Base-by-base conservation (phyloP, 2,329 filamentous ascomycete species). In the Calonectria crousiana region DNA sequence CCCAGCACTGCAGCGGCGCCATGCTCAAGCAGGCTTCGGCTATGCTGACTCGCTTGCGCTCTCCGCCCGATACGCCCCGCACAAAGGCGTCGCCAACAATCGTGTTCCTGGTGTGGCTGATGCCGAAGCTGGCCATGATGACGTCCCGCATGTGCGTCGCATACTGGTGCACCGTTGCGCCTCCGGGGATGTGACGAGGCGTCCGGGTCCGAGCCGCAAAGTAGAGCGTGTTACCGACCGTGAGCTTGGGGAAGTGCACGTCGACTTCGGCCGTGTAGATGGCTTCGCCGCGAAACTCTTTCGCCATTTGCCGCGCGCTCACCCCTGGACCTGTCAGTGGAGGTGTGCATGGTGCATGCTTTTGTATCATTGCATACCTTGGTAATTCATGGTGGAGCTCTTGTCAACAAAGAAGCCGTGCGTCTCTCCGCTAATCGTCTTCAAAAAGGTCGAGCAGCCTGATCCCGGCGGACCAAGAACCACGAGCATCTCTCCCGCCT, bases 11-110 rank as follows among this genome's bases (percentile, higher is more conserved):
- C 13, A 82, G n/a, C 49, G 80, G 80, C 0, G 80, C 80, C 0
- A 79, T 77, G 0, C 77, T 81, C 0, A 81, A 76, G 0, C 79
- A 75, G 0, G 93, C 94, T 82, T 96, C 94, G 0, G 93, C 93
- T 76, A 96, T 95, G 38, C 92, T 93, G 11, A 95, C 93, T 78
- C 94, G 92, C 83, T 95, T 95, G 16, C 94, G 87, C 84, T 96
- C 94, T 65, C 94, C 94, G 76, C 94, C 94, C 58, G 92, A 94
- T 0, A 96, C 92, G 81, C 94, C 94, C 47, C 93, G 90, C 9
- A 93, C 89, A 76, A 85, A 88, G 75, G 93, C 91, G 77, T 95
- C 91, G 18, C 94, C 94, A 2, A 96, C 93, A 0, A 91, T 87
- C 0, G 94, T 96, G 77, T 94, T 89, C 77, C 90, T 91, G 0